Evolutionary conservation across 257 asterid species (phyloP).

Genomic region (Rubia yunnanensis): DNA sequence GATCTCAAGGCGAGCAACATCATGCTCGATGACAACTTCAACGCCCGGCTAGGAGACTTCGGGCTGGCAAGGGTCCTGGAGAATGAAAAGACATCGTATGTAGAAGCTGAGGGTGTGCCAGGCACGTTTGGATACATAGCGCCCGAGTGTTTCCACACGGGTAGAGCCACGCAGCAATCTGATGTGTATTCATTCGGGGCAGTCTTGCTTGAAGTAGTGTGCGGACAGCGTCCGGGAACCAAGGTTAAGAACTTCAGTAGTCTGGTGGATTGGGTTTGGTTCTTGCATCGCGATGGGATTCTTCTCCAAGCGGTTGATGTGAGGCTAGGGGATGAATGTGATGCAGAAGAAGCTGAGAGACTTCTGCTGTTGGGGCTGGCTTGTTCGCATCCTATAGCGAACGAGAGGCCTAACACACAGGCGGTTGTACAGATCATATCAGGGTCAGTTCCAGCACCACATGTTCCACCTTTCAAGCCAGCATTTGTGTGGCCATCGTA

Average conservation of each 20-base stretch:
- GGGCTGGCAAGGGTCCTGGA: conserved; percentile 90
- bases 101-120: conserved; percentile 66
- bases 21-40: conserved; percentile 75
- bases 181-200: conserved; percentile 83
- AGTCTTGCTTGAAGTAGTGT: conserved; percentile 56
- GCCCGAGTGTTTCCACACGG: conserved; percentile 89
- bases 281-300: conserved; percentile 53
- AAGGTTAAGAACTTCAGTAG: conserved; percentile 39
- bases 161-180: conserved; percentile 72
- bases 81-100: conserved; percentile 66
- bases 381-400: conserved; percentile 65
- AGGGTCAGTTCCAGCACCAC: conserved; percentile 46
- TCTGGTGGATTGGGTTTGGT: conserved; percentile 88
- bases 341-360: conserved; percentile 52
- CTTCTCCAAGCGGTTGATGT: conserved; percentile 62
- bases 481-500: conserved; percentile 64
- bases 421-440: conserved; percentile 51
- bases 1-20: conserved; percentile 90
- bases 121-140: conserved; percentile 94
- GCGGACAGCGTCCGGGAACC: conserved; percentile 67
- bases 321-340: conserved; percentile 39
- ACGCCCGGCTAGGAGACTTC: conserved; percentile 80
- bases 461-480: conserved; percentile 77
- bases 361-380: conserved; percentile 65
- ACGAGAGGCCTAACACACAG: conserved; percentile 55